Evolutionary conservation across 495 filamentous ascomycete species (phyloP), one percentile per base, ranked within the genome.

Genomic region (Melanomma pulvis-pyrius): DNA sequence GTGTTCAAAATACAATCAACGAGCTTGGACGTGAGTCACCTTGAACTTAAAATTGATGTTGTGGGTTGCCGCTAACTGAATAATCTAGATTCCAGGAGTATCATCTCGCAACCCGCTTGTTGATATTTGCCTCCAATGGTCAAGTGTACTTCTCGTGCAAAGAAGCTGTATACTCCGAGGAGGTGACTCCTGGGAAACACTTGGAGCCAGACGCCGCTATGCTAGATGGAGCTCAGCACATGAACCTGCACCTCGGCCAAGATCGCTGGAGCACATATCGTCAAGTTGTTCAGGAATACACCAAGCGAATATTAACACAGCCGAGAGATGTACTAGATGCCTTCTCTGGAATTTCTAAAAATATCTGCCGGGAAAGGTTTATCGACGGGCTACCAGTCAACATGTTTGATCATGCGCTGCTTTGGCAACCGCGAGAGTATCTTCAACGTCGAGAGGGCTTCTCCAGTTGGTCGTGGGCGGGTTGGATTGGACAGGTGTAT

Each of bases 91-190:
- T 57, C 41, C 61, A 65, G 36, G 61, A 65, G 32, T 44, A 49
- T 29, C 55, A 51, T n/a, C 47, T 67, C 3, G 44, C 63, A 28
- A 52, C 30, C 36, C 63, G 56, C 22, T 36, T 46, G 1, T 32
- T 67, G 1, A 32, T 61, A n/a, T 61, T 66, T 36, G 39, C 47
- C 2, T 19, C 51, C 6, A 59, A 67, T 41, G 57, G 46, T 19
- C 57, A 59, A 58, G 57, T 54, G 13, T 67, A 67, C 36, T 61
- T 61, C n/a, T 53, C 19, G 1, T 67, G 63, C 26, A 46, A 28
- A 28, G 26, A 44, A 21, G 25, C 63, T 12, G 48, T 67, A 41
- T 61, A 47, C 34, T 54, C 46, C 46, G 63, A 67, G 30, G 63
- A 67, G 5, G 56, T 61, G 28, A 28, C 26, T 22, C 44, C 53